Percentiles rank a stretch among this genome's conserved stretches.
These are phyloP conservation scores for Aegle marmelos DNA, from an alignment of 345 rosid genomes.

Conservation along the genomic window DNA sequence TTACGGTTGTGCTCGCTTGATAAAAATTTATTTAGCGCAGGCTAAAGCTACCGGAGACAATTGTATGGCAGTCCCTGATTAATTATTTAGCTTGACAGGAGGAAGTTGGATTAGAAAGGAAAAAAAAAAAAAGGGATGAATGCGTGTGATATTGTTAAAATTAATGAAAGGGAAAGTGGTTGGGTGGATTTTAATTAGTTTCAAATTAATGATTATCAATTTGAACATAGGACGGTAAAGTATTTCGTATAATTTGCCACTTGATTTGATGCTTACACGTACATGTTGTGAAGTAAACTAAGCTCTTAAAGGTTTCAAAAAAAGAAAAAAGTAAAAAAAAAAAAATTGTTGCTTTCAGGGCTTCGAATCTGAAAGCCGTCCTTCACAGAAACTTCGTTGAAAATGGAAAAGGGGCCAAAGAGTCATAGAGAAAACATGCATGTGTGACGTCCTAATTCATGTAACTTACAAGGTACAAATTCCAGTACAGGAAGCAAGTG, in stretches of 20 bases:
- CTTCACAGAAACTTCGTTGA: conserved; percentile 27
- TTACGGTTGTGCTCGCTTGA: neutral
- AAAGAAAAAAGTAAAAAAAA: neutral
- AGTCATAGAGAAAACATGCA: neutral
- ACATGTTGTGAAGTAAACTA: neutral
- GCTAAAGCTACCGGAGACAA: neutral
- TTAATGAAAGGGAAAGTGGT: neutral
- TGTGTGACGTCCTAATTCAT: neutral
- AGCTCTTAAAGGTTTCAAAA: neutral
- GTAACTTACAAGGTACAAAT: conserved; percentile 11
- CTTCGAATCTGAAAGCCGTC: conserved; percentile 5
- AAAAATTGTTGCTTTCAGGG: conserved; percentile 7
- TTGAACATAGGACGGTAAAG: neutral
- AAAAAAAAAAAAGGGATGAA: neutral
- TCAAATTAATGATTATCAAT: neutral
- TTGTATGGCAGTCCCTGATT: neutral
- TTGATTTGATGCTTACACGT: conserved; percentile 5
- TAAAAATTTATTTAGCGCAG: neutral
- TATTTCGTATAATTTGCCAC: neutral
- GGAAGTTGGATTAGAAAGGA: no score
- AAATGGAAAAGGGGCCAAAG: neutral
- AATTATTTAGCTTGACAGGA: no score
- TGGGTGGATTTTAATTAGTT: neutral
- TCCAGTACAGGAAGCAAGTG: conserved; percentile 12
- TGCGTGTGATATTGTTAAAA: neutral